Percentiles rank a stretch among this genome's conserved stretches.
These are phyloP conservation scores for Floccularia luteovirens DNA, from an alignment of 768 basidiomycete species.

Conservation along the genomic window DNA sequence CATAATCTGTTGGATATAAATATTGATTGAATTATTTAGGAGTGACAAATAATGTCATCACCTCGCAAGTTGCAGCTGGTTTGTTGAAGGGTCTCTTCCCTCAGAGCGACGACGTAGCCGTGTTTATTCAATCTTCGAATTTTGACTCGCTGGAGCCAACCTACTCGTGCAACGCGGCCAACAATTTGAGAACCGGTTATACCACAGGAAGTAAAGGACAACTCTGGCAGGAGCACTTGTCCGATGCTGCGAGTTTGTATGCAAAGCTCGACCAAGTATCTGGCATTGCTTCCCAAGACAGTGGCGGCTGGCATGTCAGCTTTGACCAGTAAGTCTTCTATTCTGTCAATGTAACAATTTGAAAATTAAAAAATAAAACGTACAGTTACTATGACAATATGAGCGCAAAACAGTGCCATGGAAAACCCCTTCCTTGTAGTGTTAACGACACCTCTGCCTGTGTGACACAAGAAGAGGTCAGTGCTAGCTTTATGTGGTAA, in stretches of 20 bases:
- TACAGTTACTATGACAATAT: constrained; percentile 44
- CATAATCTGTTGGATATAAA: background rate
- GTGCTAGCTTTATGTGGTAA: background rate
- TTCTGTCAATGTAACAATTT: background rate
- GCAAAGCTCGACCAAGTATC: constrained; percentile 33
- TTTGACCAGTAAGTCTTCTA: constrained; percentile 36
- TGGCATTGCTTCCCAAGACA: constrained; percentile 29
- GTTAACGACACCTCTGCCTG: constrained; percentile 33
- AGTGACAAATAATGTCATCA: constrained; percentile 46
- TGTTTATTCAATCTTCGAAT: constrained; percentile 27
- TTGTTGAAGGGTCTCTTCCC: constrained; percentile 40
- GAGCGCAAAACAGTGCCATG: constrained; percentile 42
- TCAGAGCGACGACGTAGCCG: constrained; percentile 19
- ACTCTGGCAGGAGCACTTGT: constrained; percentile 35
- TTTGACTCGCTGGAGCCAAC: constrained; percentile 43
- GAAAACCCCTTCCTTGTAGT: constrained; percentile 36
- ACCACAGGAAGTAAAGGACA: constrained; percentile 27
- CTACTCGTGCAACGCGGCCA: constrained; percentile 31
- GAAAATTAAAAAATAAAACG: background rate
- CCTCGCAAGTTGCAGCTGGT: constrained; percentile 43
- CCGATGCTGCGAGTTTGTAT: constrained; percentile 27
- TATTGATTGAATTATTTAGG: constrained; percentile 20
- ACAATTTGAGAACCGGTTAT: constrained; percentile 21
- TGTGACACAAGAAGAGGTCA: constrained; percentile 32
- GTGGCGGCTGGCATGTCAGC: constrained; percentile 38